Evolutionary conservation across 352 stramenopile species (phyloP).

Genomic region (Phytophthora sp.): DNA sequence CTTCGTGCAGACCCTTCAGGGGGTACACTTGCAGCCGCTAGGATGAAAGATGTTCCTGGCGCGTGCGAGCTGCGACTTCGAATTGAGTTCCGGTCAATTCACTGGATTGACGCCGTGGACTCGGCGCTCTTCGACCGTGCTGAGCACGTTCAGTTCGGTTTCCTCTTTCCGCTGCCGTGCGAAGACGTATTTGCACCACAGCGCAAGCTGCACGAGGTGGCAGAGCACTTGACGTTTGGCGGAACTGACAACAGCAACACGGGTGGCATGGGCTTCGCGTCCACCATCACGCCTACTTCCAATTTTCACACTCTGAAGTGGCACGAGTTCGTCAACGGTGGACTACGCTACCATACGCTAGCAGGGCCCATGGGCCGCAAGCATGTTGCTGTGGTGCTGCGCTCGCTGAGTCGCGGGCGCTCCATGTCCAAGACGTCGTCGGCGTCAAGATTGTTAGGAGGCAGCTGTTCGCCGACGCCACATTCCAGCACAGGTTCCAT

Average conservation of each 20-base stretch:
- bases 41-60: conserved; percentile 72
- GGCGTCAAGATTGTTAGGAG: conserved; percentile 24
- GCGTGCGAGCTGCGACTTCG: conserved; percentile 65
- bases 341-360: conserved; percentile 68
- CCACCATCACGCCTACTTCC: conserved; percentile 60
- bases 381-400: conserved; percentile 68
- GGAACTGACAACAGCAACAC: conserved; percentile 23
- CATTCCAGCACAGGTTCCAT: conserved; percentile 28
- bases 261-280: conserved; percentile 42
- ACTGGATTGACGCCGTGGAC: conserved; percentile 72
- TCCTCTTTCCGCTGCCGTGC: conserved; percentile 80
- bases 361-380: conserved; percentile 53
- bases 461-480: conserved; percentile 35
- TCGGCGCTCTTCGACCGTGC: conserved; percentile 64
- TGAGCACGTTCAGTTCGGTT: conserved; percentile 72
- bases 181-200: conserved; percentile 84
- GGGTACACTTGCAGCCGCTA: conserved; percentile 21
- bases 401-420: conserved; percentile 36
- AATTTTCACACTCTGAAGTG: conserved; percentile 79
- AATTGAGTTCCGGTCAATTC: conserved; percentile 74
- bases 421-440: conserved; percentile 41
- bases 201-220: conserved; percentile 80
- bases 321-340: conserved; percentile 74
- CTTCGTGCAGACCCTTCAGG: conserved; percentile 24
- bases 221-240: conserved; percentile 73